These are phyloP conservation scores for Elymus sibiricus DNA, from an alignment of 176 grass and related monocot species.

Conservation along the genomic window DNA sequence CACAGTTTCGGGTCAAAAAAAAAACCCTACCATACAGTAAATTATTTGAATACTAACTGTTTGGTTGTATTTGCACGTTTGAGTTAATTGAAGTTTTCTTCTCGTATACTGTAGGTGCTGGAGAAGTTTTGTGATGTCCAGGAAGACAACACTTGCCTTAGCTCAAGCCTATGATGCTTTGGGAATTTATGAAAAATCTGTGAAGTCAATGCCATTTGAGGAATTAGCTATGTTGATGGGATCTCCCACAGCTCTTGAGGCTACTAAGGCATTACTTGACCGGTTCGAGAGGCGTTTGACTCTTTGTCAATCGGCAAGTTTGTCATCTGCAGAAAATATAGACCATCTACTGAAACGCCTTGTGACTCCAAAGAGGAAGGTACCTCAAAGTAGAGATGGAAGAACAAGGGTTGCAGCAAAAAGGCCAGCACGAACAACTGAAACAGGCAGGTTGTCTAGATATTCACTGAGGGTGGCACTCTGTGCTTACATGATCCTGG, in stretches of 20 bases:
- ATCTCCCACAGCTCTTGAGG: conserved; percentile 57
- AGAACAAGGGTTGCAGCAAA: conserved; percentile 36
- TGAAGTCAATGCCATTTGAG: conserved; percentile 90
- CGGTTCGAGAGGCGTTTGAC: conserved; percentile 64
- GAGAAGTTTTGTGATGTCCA: conserved; percentile 84
- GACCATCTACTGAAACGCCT: conserved; percentile 90
- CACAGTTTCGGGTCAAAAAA: too few species aligned
- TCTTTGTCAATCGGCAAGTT: conserved; percentile 38
- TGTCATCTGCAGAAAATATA: conserved; percentile 58
- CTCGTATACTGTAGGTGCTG: conserved; percentile 58
- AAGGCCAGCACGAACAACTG: conserved; percentile 36
- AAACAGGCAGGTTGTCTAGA: conserved; percentile 50
- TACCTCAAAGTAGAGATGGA: conserved; percentile 28
- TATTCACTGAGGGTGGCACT: conserved; percentile 84
- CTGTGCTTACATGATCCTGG: conserved; percentile 97
- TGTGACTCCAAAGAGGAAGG: conserved; percentile 69
- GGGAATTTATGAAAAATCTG: conserved; percentile 68
- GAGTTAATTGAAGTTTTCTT: conserved; percentile 15
- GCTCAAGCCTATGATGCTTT: conserved; percentile 69
- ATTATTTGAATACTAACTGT: neutral
- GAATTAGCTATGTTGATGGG: conserved; percentile 74
- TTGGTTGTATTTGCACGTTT: neutral
- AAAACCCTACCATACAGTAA: neutral
- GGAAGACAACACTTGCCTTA: conserved; percentile 58
- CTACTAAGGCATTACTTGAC: conserved; percentile 70